Evolutionary conservation across 257 asterid species (phyloP), one percentile per base, ranked within the genome.

Genomic region (Solanum tacnaense): DNA sequence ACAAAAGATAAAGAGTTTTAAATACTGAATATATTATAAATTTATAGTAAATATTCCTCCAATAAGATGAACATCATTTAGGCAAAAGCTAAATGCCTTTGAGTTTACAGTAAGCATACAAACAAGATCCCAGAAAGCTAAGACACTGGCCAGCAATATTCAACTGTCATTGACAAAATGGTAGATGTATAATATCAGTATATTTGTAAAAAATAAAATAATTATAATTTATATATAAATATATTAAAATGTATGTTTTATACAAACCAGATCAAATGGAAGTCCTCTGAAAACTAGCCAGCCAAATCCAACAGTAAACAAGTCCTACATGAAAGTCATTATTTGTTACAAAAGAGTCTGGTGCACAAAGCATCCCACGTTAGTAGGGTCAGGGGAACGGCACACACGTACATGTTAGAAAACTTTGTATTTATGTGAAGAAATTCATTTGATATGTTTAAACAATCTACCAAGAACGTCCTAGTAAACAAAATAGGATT

Each of bases 251-350:
- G 36, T 27, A 31, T 38, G 12, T 46, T 25, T 39, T 85, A 32
- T 65, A 35, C 91, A 38, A 60, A 86, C 89, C 87, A 86, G 39
- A 89, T 86, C 89, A 82, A 86, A 86, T 78, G 91, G 89, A 36
- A 89, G 89, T n/a, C 70, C 91, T 34, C 87, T 86, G 25, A 81
- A 86, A 16, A 89, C 76, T 60, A 89, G 3, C 91, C 89, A 89
- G 58, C 89, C 91, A 58, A 86, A 82, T 81, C 87, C 89, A 71
- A 89, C 58, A 7, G 89, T 89, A 86, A 86, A 89, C 15, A 89
- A n/a, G 52, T 89, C 88, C 88, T 88, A 56, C 25, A 56, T 56
- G 2, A 56, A 56, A 56, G 10, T 56, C 65, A 56, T 56, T 56
- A 7, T 56, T 56, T 56, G 25, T 56, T 56, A 56, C 65, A 56